These are phyloP conservation scores for Tilletia indica DNA, from an alignment of 1,284 basidiomycete species.

Conservation along the genomic window DNA sequence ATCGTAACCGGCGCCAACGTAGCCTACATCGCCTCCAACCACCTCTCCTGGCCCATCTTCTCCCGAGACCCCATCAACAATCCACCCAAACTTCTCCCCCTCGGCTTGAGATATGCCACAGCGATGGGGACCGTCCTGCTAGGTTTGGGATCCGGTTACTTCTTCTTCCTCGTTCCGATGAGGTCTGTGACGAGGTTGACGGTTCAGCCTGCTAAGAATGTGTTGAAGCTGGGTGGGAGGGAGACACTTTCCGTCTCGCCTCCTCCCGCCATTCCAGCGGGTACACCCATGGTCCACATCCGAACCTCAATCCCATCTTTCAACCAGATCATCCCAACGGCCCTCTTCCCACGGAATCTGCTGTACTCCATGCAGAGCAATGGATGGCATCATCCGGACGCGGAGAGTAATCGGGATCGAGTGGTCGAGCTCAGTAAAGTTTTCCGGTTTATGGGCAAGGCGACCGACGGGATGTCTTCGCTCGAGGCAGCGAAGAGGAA, in stretches of 20 bases:
- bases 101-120: slow-evolving; percentile 28
- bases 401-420: background rate
- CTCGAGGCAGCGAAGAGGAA: background rate
- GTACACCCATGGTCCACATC: slow-evolving; percentile 26
- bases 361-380: slow-evolving; percentile 13
- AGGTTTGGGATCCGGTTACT: slow-evolving; percentile 27
- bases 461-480: slow-evolving; percentile 9
- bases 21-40: slow-evolving; percentile 33
- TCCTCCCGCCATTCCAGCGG: slow-evolving; percentile 25
- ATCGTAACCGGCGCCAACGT: slow-evolving; percentile 26
- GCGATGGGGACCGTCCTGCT: slow-evolving; percentile 24
- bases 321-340: slow-evolving; percentile 24
- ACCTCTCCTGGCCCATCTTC: slow-evolving; percentile 37
- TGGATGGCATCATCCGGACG: slow-evolving; percentile 14
- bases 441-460: slow-evolving; percentile 10
- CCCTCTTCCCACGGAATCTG: background rate
- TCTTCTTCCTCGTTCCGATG: slow-evolving; percentile 37
- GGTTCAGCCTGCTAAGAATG: slow-evolving; percentile 31
- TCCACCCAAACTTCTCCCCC: slow-evolving; percentile 29
- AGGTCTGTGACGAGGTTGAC: slow-evolving; percentile 34
- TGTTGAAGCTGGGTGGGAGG: slow-evolving; percentile 28
- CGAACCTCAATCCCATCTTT: slow-evolving; percentile 29
- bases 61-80: slow-evolving; percentile 31
- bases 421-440: background rate
- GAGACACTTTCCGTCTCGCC: slow-evolving; percentile 27